Base-by-base conservation (phyloP, 306 rosid genomes). In the Dalbergia oliveri region DNA sequence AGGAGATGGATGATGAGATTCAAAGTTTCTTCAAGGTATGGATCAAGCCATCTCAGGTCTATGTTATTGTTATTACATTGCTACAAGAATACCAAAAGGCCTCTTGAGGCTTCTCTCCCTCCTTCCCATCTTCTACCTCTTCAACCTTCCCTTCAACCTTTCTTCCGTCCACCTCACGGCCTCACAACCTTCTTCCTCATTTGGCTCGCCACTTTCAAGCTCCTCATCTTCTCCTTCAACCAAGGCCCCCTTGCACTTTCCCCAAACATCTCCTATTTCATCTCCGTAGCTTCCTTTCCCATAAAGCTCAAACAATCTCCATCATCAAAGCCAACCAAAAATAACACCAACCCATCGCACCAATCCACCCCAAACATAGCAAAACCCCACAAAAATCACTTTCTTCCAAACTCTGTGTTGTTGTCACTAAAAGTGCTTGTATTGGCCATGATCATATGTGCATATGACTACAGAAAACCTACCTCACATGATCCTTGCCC, bases 201-300 rank as follows among this genome's bases (percentile, higher is more conserved):
- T 69, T 88, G 91, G 91, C 86, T 88, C 14, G 66, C 21, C 33
- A 35, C 75, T 73, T 88, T 81, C 59, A 88, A 86, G 47, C 89
- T 88, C 61, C 31, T 86, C 15, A 89, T 88, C 6, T 86, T 88
- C 13, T 58, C 91, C 62, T 88, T 88, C 71, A 64, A 83, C 62
- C 79, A 71, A 66, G 90, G 84, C 51, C 98, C 98, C 62, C 75
- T 92, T 80, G 8, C 47, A 62, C 82, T 82, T 3, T 73, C 80
- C 15, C 78, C 81, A 26, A 80, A 82, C 31, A 56, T 86, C 33
- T 57, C 79, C 79, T 90, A 81, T 11, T 92, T 94, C 89, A 85
- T 92, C 70, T 64, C 86, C 84, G 7, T 85, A 1, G 91, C 94
- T 13, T 86, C 84, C 58, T 90, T 94, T 5, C 97, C 98, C 19